phyloP scores from a whole-genome alignment of 352 stramenopile species.

The Halophytophthora polymorphica region DNA sequence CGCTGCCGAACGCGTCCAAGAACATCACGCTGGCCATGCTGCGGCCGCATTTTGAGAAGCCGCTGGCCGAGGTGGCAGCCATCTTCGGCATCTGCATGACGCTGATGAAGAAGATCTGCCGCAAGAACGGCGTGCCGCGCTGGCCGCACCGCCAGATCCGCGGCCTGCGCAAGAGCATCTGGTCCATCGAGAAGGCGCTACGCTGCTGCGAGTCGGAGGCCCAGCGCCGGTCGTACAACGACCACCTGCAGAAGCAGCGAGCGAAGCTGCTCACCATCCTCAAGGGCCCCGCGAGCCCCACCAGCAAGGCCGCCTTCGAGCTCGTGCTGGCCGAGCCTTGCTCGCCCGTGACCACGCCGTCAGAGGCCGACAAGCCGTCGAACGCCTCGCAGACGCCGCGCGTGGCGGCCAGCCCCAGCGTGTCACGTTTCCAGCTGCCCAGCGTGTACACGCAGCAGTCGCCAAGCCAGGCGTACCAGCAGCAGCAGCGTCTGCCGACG shows the following conservation, averaged over 20 bases:
- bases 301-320: constrained; percentile 55
- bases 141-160: constrained; percentile 78
- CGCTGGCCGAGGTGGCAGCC: constrained; percentile 62
- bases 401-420: constrained; percentile 2
- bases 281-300: constrained; percentile 44
- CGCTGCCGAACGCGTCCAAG: constrained; percentile 74
- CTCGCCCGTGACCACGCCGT: constrained; percentile 42
- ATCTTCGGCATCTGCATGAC: constrained; percentile 84
- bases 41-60: constrained; percentile 73
- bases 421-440: constrained; percentile 19
- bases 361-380: constrained; percentile 4
- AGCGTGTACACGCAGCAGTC: constrained; percentile 16
- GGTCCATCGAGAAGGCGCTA: constrained; percentile 76
- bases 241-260: constrained; percentile 73
- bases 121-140: constrained; percentile 67
- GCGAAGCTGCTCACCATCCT: constrained; percentile 69
- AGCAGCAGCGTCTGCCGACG: constrained; percentile 12
- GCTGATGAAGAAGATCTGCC: constrained; percentile 85
- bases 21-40: constrained; percentile 73
- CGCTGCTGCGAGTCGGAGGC: constrained; percentile 61
- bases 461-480: constrained; percentile 8
- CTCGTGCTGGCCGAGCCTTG: constrained; percentile 60
- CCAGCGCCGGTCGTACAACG: constrained; percentile 63
- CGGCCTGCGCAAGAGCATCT: constrained; percentile 72
- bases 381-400: constrained; percentile 4